phyloP scores from a whole-genome alignment of 805 yeast genomes.

The Clavispora vitiphila region DNA sequence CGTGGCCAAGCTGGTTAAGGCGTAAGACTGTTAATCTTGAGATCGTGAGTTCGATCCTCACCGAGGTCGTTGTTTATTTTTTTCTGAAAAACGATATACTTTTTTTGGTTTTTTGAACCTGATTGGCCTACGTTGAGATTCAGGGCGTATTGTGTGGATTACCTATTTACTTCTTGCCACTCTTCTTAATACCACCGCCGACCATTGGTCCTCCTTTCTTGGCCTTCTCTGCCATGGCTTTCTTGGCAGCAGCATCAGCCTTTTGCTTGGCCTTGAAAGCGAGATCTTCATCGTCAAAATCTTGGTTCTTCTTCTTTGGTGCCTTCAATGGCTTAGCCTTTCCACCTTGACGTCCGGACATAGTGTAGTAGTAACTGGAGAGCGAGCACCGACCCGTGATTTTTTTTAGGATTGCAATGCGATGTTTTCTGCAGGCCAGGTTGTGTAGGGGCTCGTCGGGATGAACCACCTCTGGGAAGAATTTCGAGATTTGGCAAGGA shows the following conservation, averaged over 20 bases:
- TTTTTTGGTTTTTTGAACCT: neutral
- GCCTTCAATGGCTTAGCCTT: constrained; percentile 87
- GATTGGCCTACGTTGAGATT: neutral
- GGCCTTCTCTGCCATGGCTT: constrained; percentile 84
- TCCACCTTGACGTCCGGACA: constrained; percentile 98
- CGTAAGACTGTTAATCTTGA: constrained; percentile 20
- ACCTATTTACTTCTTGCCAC: constrained; percentile 32
- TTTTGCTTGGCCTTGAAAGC: constrained; percentile 93
- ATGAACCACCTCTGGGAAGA: too few species aligned
- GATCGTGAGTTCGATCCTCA: constrained; percentile 21
- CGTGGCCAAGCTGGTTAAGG: constrained; percentile 21
- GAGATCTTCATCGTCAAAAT: constrained; percentile 77
- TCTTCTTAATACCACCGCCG: constrained; percentile 95
- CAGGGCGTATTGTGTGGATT: neutral
- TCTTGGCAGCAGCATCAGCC: constrained; percentile 90
- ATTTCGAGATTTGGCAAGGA: too few species aligned
- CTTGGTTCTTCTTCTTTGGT: constrained; percentile 76
- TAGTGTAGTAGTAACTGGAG: constrained; percentile 20
- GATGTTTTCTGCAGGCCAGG: neutral
- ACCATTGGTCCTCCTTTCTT: constrained; percentile 86
- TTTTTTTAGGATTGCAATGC: neutral
- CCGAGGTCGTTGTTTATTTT: constrained; percentile 13
- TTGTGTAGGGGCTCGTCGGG: too few species aligned
- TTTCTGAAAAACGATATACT: neutral
- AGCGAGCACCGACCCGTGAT: neutral